phyloP scores from a whole-genome alignment of 495 filamentous ascomycete genomes.

The Xylaria scruposa region DNA sequence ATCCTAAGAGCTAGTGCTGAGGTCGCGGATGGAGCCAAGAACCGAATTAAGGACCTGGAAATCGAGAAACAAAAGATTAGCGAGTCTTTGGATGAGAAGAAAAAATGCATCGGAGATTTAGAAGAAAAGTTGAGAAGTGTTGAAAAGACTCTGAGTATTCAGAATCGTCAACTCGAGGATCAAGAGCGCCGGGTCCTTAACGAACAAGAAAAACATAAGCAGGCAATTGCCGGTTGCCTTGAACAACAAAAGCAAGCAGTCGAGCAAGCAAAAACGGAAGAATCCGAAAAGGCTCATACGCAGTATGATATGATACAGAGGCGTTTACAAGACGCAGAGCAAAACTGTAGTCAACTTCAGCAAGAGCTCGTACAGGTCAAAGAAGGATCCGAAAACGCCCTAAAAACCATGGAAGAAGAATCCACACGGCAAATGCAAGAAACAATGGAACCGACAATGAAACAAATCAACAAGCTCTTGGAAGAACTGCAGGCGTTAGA shows the following conservation, averaged over 20 bases:
- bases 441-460: slow-evolving; percentile 22
- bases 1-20: slow-evolving; percentile 2
- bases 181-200: slow-evolving; percentile 26
- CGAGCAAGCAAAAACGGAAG: slow-evolving; percentile 28
- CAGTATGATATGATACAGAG: slow-evolving; percentile 28
- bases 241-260: slow-evolving; percentile 34
- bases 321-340: slow-evolving; percentile 31
- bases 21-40: neutral
- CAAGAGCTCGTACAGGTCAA: slow-evolving; percentile 33
- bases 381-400: slow-evolving; percentile 10
- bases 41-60: slow-evolving; percentile 11
- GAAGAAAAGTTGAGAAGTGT: slow-evolving; percentile 27
- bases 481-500: slow-evolving; percentile 28
- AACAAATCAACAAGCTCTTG: slow-evolving; percentile 24
- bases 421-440: slow-evolving; percentile 26
- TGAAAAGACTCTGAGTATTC: slow-evolving; percentile 32
- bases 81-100: slow-evolving; percentile 29
- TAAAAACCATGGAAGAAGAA: slow-evolving; percentile 25
- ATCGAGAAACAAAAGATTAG: slow-evolving; percentile 22
- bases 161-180: slow-evolving; percentile 23
- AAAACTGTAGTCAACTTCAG: slow-evolving; percentile 28
- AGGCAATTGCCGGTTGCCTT: slow-evolving; percentile 25
- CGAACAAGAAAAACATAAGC: slow-evolving; percentile 26
- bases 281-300: slow-evolving; percentile 25
- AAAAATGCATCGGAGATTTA: slow-evolving; percentile 10